These are phyloP conservation scores for Diospyros lotus DNA, from an alignment of 148 eudicot genomes.

Conservation along the genomic window DNA sequence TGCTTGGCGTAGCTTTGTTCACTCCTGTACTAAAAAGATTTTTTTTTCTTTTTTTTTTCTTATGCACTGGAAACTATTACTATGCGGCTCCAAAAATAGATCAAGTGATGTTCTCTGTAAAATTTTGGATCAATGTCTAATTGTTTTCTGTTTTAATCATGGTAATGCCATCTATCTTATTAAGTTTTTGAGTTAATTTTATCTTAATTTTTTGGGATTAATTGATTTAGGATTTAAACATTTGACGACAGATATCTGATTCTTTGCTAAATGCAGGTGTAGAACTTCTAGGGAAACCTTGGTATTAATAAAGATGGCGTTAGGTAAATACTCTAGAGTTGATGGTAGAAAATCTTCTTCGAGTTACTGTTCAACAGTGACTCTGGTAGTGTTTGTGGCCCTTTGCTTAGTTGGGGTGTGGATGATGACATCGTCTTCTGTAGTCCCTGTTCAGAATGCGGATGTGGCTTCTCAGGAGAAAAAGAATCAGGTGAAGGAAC, in stretches of 20 bases:
- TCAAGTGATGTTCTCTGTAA: too few species aligned
- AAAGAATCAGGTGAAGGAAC: constrained; percentile 42
- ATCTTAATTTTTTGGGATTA: not conserved
- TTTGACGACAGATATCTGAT: not conserved
- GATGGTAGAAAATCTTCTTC: constrained; percentile 64
- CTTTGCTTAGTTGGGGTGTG: constrained; percentile 77
- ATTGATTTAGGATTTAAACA: not conserved
- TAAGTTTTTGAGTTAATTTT: not conserved
- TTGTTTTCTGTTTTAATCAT: not conserved
- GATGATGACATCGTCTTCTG: constrained; percentile 73
- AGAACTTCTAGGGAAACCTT: constrained; percentile 7
- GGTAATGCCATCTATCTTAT: not conserved
- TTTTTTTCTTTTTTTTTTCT: too few species aligned
- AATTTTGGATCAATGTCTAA: not conserved
- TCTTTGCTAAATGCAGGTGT: constrained; percentile 27
- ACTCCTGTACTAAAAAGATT: too few species aligned
- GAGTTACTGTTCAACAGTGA: constrained; percentile 57
- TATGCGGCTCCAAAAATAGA: too few species aligned
- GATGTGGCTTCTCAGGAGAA: constrained; percentile 46
- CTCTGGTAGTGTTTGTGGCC: constrained; percentile 60
- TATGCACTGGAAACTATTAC: too few species aligned
- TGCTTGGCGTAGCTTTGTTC: too few species aligned
- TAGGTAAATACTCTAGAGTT: constrained; percentile 59
- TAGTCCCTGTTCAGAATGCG: constrained; percentile 43
- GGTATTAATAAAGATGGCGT: constrained; percentile 39